Percentiles rank a stretch among this genome's conserved stretches.
Conservation (phyloP, 2,329 filamentous ascomycete species). For the Penicillium expansum region DNA sequence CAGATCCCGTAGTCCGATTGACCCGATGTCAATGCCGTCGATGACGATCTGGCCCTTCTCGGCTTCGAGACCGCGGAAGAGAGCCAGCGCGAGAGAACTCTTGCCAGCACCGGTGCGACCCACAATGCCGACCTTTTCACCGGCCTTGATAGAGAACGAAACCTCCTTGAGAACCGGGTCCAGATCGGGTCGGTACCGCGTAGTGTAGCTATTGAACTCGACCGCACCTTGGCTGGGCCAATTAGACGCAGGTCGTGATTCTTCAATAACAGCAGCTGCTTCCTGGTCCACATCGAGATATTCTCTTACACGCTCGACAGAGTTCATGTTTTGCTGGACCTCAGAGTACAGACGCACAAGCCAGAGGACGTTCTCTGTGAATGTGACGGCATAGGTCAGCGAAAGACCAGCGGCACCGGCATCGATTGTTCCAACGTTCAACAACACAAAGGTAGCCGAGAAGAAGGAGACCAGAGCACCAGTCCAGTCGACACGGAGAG, state of each 20-base stretch:
- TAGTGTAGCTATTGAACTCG: constrained; percentile 85
- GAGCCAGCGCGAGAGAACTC: constrained; percentile 85
- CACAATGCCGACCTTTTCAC: constrained; percentile 93
- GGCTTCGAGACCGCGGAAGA: constrained; percentile 91
- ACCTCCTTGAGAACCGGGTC: constrained; percentile 82
- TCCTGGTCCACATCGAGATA: constrained; percentile 97
- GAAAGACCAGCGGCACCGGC: constrained; percentile 90
- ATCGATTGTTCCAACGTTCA: constrained; percentile 78
- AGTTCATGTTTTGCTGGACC: constrained; percentile 99
- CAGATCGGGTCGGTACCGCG: constrained; percentile 81
- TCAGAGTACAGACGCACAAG: constrained; percentile 88
- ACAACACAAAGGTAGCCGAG: constrained; percentile 83
- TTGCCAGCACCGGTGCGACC: constrained; percentile 95
- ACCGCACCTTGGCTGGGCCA: constrained; percentile 87
- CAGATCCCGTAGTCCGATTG: constrained; percentile 88
- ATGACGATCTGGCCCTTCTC: constrained; percentile 86
- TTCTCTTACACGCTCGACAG: constrained; percentile 94
- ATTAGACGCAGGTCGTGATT: constrained; percentile 70
- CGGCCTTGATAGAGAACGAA: constrained; percentile 78
- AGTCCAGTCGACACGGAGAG: constrained; percentile 84
- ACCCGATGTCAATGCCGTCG: constrained; percentile 84
- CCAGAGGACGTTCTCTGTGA: constrained; percentile 96
- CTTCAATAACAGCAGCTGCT: constrained; percentile 71
- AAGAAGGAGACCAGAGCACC: constrained; percentile 93
- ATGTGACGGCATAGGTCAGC: constrained; percentile 91